These are phyloP conservation scores for Leccinum disarticulatum DNA, from an alignment of 768 basidiomycete species.

Conservation along the genomic window DNA sequence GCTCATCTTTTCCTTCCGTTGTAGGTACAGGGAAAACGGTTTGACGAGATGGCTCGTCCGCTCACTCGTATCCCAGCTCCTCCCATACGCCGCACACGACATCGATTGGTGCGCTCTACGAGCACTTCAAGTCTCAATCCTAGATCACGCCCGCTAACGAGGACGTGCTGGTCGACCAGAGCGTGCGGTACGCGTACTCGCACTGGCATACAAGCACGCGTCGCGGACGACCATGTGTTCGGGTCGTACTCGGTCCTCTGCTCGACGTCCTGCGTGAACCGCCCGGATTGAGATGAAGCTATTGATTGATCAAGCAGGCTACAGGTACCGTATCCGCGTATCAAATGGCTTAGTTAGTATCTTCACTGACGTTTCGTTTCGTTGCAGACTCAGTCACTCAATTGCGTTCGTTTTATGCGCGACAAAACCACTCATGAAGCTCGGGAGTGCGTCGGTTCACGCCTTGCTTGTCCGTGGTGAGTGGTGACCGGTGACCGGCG, in stretches of 20 bases:
- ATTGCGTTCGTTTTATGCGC: background rate
- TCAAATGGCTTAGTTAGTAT: no score
- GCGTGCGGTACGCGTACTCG: no score
- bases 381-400: constrained; percentile 8
- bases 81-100: no score
- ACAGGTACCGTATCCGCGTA: no score
- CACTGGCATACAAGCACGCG: no score
- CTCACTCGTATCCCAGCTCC: no score
- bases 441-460: no score
- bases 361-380: constrained; percentile 8
- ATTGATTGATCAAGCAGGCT: no score
- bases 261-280: constrained; percentile 30
- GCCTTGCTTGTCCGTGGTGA: background rate
- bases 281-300: constrained; percentile 27
- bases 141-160: constrained; percentile 25
- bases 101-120: constrained; percentile 37
- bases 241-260: constrained; percentile 14
- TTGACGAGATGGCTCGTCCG: no score
- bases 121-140: constrained; percentile 28
- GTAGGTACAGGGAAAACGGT: no score
- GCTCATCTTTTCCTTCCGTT: no score
- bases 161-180: background rate
- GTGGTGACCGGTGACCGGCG: no score
- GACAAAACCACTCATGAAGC: constrained; percentile 6
- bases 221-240: constrained; percentile 24